phyloP scores from a whole-genome alignment of 2,329 filamentous ascomycete genomes.

The Penicillium sp. region DNA sequence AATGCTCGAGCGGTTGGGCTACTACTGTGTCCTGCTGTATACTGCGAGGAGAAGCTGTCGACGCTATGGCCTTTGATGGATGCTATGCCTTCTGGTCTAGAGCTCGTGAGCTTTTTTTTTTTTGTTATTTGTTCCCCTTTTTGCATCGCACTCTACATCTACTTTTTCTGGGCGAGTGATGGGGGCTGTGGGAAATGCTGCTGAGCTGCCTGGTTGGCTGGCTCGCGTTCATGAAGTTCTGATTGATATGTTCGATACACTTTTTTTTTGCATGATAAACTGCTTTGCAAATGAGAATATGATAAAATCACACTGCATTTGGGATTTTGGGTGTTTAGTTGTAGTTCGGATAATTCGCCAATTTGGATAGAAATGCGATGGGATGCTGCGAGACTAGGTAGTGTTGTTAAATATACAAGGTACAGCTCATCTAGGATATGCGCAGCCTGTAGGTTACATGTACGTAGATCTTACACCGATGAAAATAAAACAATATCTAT shows the following conservation, averaged over 20 bases:
- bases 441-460: background rate
- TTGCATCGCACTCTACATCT: background rate
- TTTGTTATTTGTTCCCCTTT: background rate
- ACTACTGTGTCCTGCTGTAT: background rate
- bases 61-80: background rate
- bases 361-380: background rate
- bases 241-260: conserved; percentile 14
- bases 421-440: background rate
- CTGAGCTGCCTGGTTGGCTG: conserved; percentile 3
- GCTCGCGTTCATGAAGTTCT: conserved; percentile 10
- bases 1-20: background rate
- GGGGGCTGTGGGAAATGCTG: conserved; percentile 1
- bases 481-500: conserved; percentile 6
- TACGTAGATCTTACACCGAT: background rate
- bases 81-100: background rate
- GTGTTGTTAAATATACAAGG: background rate
- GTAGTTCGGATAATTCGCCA: background rate
- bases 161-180: background rate
- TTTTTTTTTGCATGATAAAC: conserved; percentile 7
- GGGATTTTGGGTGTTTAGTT: background rate
- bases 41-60: background rate
- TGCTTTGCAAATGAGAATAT: conserved; percentile 3
- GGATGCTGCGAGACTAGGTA: background rate
- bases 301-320: conserved; percentile 2
- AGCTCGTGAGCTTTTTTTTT: background rate